These are phyloP conservation scores for Diaporthe citriasiana DNA, from an alignment of 2,329 filamentous ascomycete genomes.

Conservation along the genomic window DNA sequence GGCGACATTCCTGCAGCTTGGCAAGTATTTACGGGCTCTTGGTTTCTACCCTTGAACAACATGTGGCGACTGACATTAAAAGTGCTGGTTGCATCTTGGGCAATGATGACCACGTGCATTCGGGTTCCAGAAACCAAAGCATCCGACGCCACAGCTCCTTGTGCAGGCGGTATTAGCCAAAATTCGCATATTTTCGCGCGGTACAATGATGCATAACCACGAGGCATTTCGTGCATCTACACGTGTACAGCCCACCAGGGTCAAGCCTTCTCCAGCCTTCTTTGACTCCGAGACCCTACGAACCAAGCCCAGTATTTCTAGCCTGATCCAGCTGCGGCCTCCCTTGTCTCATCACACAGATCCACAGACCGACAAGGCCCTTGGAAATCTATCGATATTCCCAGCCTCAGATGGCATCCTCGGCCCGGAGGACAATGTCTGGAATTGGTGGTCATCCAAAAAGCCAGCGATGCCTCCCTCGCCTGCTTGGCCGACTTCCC, in stretches of 20 bases:
- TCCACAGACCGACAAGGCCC: conserved; percentile 2
- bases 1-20: conserved; percentile 26
- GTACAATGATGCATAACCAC: conserved; percentile 5
- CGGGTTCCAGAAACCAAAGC: conserved; percentile 2
- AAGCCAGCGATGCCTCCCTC: neutral
- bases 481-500: conserved; percentile 2
- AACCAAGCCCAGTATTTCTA: neutral
- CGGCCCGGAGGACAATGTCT: neutral
- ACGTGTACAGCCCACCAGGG: conserved; percentile 7
- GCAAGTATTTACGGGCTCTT: neutral
- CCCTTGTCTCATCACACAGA: conserved; percentile 5
- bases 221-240: conserved; percentile 1
- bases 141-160: neutral
- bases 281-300: neutral
- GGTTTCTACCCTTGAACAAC: neutral
- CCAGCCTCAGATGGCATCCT: neutral
- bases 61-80: neutral
- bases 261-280: neutral
- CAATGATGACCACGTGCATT: neutral
- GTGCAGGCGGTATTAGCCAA: neutral
- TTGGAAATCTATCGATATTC: conserved; percentile 2
- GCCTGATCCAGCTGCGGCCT: conserved; percentile 11
- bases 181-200: neutral
- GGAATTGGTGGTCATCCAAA: neutral
- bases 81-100: too few relatives aligned